Conservation (phyloP, 441 rosid species). For the Pelargonium fulgidum region DNA sequence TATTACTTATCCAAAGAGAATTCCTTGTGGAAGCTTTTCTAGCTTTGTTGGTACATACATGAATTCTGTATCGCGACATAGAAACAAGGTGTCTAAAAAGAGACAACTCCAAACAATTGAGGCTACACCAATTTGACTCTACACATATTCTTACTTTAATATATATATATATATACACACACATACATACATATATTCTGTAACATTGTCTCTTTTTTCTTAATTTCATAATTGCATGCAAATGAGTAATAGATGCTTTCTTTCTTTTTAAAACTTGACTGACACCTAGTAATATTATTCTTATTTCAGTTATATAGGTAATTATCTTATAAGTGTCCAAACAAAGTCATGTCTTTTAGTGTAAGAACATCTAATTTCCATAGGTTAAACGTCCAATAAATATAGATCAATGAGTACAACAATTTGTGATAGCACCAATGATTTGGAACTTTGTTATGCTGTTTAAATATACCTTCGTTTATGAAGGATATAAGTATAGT, state of each 20-base stretch:
- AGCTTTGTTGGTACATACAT: background rate
- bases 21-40: background rate
- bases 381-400: background rate
- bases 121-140: background rate
- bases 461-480: background rate
- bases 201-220: too few species aligned
- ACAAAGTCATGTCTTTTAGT: background rate
- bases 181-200: too few species aligned
- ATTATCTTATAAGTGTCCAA: background rate
- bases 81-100: background rate
- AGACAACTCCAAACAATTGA: background rate
- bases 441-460: background rate
- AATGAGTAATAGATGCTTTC: background rate
- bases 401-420: background rate
- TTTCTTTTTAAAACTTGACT: background rate
- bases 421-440: background rate
- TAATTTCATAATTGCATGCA: background rate
- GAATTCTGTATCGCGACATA: background rate
- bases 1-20: background rate
- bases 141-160: background rate
- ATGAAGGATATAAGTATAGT: conserved; percentile 1
- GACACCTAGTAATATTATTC: background rate
- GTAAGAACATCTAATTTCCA: background rate
- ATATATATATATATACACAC: background rate
- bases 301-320: background rate